Percentiles rank a stretch among this genome's conserved stretches.
These are phyloP conservation scores for Trichophaea hybrida DNA, from an alignment of 2,329 filamentous ascomycete genomes.

Conservation along the genomic window DNA sequence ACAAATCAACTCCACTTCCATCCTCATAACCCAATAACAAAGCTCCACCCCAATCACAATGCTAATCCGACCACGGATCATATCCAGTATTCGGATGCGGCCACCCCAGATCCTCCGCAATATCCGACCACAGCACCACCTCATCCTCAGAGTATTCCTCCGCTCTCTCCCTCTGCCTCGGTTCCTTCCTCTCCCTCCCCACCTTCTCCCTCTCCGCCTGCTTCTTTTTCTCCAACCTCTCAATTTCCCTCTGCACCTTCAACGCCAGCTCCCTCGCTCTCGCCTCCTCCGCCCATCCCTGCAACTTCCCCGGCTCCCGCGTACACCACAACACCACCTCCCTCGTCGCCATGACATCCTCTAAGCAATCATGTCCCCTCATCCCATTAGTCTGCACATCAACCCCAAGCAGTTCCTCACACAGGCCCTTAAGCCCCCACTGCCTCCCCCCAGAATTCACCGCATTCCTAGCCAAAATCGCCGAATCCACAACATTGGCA, in stretches of 20 bases:
- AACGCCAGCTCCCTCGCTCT: constrained; percentile 7
- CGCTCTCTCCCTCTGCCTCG: background rate
- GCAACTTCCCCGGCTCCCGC: constrained; percentile 31
- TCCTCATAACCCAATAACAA: no score
- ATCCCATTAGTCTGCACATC: constrained; percentile 30
- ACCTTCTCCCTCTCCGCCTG: background rate
- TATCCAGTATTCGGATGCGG: constrained; percentile 20
- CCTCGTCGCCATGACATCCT: constrained; percentile 38
- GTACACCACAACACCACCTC: constrained; percentile 38
- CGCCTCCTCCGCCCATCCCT: constrained; percentile 29
- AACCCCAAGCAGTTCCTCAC: constrained; percentile 30
- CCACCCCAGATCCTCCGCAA: constrained; percentile 22
- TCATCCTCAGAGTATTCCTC: background rate
- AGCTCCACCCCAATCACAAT: no score
- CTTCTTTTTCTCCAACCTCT: background rate
- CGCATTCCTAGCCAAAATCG: constrained; percentile 32
- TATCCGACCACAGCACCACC: constrained; percentile 18
- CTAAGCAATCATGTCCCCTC: constrained; percentile 36
- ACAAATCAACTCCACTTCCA: no score
- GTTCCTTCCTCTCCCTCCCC: background rate
- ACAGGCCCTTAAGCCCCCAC: constrained; percentile 33
- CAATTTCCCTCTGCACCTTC: constrained; percentile 2
- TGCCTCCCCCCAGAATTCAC: constrained; percentile 23
- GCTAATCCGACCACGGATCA: constrained; percentile 24
- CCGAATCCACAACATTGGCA: constrained; percentile 35